Percentiles rank a stretch among this genome's conserved stretches.
These are phyloP conservation scores for Fistulifera pelliculosa DNA, from an alignment of 108 stramenopile genomes.

Conservation along the genomic window DNA sequence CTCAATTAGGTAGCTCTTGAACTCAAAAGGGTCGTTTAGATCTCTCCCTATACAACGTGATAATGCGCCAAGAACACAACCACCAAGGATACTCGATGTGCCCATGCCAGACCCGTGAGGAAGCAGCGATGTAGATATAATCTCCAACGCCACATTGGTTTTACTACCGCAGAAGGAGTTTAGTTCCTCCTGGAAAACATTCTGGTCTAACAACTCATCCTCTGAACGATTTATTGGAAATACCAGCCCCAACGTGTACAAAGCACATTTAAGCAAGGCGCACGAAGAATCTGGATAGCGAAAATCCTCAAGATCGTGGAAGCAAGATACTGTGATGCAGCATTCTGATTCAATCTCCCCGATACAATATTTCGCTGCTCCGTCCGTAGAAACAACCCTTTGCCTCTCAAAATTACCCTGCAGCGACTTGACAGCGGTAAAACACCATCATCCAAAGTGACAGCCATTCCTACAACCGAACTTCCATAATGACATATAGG, in stretches of 20 bases:
- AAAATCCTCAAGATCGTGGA: slow-evolving; percentile 39
- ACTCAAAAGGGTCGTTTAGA: slow-evolving; percentile 15
- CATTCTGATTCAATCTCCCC: slow-evolving; percentile 2
- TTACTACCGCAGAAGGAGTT: slow-evolving; percentile 41
- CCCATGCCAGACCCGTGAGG: slow-evolving; percentile 84
- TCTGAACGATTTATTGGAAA: neutral
- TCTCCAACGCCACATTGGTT: slow-evolving; percentile 45
- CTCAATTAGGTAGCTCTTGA: slow-evolving; percentile 27
- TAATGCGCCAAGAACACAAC: slow-evolving; percentile 50
- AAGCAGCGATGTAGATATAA: slow-evolving; percentile 53
- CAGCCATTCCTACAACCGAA: slow-evolving; percentile 59
- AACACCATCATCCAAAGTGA: slow-evolving; percentile 47
- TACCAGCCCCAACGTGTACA: slow-evolving; percentile 46
- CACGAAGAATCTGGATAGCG: slow-evolving; percentile 46
- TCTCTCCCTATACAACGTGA: slow-evolving; percentile 39
- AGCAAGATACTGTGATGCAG: slow-evolving; percentile 10
- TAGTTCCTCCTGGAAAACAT: slow-evolving; percentile 31
- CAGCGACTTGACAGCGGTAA: slow-evolving; percentile 61
- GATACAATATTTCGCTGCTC: slow-evolving; percentile 33
- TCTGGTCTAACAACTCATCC: too few species aligned
- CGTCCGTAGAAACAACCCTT: slow-evolving; percentile 38
- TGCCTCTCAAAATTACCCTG: slow-evolving; percentile 23
- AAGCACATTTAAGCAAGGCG: slow-evolving; percentile 61
- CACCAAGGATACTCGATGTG: slow-evolving; percentile 70
- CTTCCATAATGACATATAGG: slow-evolving; percentile 76